These are phyloP conservation scores for Colletotrichum destructivum DNA, from an alignment of 2,329 filamentous ascomycete species.

Conservation along the genomic window DNA sequence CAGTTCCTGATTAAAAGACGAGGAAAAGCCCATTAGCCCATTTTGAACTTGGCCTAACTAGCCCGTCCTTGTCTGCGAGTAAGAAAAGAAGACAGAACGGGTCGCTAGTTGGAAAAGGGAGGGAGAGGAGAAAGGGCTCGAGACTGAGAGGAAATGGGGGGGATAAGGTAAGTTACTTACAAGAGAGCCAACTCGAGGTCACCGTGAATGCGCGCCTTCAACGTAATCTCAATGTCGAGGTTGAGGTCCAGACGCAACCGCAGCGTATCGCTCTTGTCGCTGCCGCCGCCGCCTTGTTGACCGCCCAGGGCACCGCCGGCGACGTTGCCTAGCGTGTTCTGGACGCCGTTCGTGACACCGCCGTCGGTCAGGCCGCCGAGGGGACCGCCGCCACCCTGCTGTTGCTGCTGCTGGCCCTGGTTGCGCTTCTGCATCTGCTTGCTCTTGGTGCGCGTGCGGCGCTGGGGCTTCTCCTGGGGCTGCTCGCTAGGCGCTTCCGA, in stretches of 20 bases:
- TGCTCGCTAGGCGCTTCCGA: slow-evolving; percentile 49
- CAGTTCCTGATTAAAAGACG: slow-evolving; percentile 44
- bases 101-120: slow-evolving; percentile 25
- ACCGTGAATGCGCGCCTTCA: slow-evolving; percentile 89
- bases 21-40: slow-evolving; percentile 44
- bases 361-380: slow-evolving; percentile 49
- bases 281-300: slow-evolving; percentile 50
- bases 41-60: slow-evolving; percentile 44
- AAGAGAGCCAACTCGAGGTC: slow-evolving; percentile 83
- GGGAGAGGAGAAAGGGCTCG: slow-evolving; percentile 21
- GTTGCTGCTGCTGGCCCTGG: slow-evolving; percentile 14
- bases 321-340: slow-evolving; percentile 59
- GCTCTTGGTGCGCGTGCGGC: slow-evolving; percentile 44
- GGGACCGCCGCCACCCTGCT: slow-evolving; percentile 42
- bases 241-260: slow-evolving; percentile 84
- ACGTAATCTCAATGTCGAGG: slow-evolving; percentile 85
- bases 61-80: slow-evolving; percentile 44
- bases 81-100: slow-evolving; percentile 42
- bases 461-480: slow-evolving; percentile 45
- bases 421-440: slow-evolving; percentile 47
- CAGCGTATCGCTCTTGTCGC: slow-evolving; percentile 75
- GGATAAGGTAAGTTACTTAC: slow-evolving; percentile 54
- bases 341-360: slow-evolving; percentile 56
- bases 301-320: slow-evolving; percentile 54
- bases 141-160: slow-evolving; percentile 26